These are phyloP conservation scores for Tanacetum coccineum DNA, from an alignment of 129 eudicot genomes.

Conservation along the genomic window DNA sequence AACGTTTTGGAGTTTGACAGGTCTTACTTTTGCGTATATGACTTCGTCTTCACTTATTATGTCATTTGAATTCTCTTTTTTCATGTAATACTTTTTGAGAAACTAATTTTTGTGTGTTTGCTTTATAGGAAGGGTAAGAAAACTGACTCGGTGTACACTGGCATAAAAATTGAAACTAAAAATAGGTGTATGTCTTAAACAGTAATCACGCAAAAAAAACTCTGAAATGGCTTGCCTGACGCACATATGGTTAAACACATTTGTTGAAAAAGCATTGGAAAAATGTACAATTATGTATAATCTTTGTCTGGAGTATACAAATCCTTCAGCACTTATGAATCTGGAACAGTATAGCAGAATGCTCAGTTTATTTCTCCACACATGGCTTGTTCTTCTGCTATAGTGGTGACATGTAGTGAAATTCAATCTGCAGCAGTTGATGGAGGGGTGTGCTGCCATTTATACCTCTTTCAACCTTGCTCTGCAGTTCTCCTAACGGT, in stretches of 20 bases:
- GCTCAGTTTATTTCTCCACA: conserved; percentile 26
- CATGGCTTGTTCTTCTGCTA: conserved; percentile 27
- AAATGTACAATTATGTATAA: neutral
- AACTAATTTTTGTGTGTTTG: no score
- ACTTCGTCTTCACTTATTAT: no score
- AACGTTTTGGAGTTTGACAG: neutral
- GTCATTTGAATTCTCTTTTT: no score
- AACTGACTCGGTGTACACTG: neutral
- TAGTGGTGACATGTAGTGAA: conserved; percentile 42
- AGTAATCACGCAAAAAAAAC: neutral
- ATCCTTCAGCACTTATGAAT: conserved; percentile 15
- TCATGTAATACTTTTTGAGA: no score
- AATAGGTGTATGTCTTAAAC: neutral
- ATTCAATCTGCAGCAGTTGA: conserved; percentile 61
- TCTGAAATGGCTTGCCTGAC: conserved; percentile 2
- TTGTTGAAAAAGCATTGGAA: neutral
- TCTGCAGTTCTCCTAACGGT: conserved; percentile 48
- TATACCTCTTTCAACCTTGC: conserved; percentile 39
- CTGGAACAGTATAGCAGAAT: conserved; percentile 13
- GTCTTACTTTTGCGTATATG: neutral
- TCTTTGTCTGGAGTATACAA: neutral
- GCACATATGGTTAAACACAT: neutral
- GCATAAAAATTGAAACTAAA: neutral
- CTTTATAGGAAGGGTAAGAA: no score
- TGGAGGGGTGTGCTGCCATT: conserved; percentile 43